Base-by-base conservation (phyloP, 192 early-diverging fungal species). In the Gonapodya sp. region DNA sequence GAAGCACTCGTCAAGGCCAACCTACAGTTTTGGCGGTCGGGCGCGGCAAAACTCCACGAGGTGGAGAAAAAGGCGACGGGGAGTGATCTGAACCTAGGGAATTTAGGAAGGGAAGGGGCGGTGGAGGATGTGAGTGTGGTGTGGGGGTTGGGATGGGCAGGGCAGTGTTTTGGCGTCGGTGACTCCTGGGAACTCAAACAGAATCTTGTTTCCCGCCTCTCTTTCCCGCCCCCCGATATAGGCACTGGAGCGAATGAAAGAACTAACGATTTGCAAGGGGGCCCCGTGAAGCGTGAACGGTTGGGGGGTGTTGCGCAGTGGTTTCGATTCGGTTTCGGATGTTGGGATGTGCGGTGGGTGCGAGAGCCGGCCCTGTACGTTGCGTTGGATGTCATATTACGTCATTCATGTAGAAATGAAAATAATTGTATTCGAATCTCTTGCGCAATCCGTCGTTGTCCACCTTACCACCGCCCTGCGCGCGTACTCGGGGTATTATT, bases 1-100 rank as follows among this genome's bases (percentile, higher is more conserved):
- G 96, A 98, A 83, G 97, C 96, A 2, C 86, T 99, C 34, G 93
- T 98, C 78, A 96, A 97, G 86, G 89, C 93, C 18, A 97, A 99
- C 84, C 84, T 97, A n/a, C 88, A 90, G 80, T 98, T 98, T 87
- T 94, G 94, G 79, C 93, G 93, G 83, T 89, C 91, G 37, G 94
- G 94, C 74, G 91, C 92, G 78, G 88, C 92, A 34, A 89, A 91
- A 80, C 88, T 98, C 82, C 91, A 94, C 79, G 81, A 85, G 0
- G 84, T 95, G 1, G 82, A 77, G 75, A 77, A 34, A 8, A 32
- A 34, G 30, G 34, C 30, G 75, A 34, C 30, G 75, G 18, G 18
- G 75, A 34, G 34, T 33, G 75, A 77, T 8, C 75, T 18, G 75
- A 33, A 77, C 34, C 75, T 77, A 33, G 75, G 75, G 31, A 34